Evolutionary conservation across 2,329 filamentous ascomycete genomes (phyloP).

Genomic region (Fusarium concolor): DNA sequence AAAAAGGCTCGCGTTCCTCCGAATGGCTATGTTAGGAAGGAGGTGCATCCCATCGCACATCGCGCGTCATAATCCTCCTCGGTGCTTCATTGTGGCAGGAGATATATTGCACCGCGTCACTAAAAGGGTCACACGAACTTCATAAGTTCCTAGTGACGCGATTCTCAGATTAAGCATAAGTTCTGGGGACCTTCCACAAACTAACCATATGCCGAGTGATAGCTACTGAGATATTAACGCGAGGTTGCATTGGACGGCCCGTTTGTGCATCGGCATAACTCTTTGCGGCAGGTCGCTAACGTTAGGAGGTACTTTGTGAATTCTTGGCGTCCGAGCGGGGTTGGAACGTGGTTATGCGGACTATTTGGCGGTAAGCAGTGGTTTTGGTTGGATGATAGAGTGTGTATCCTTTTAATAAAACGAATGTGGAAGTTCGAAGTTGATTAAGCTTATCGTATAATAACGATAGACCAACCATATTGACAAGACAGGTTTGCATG

Average conservation of each 20-base stretch:
- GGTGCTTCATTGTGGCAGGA: conserved; percentile 26
- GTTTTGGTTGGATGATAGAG: background rate
- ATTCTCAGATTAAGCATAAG: conserved; percentile 18
- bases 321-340: conserved; percentile 33
- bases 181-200: conserved; percentile 30
- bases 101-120: conserved; percentile 2
- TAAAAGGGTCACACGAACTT: background rate
- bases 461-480: background rate
- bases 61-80: conserved; percentile 2
- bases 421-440: background rate
- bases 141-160: conserved; percentile 21
- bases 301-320: conserved; percentile 29
- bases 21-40: conserved; percentile 18
- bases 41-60: background rate
- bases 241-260: conserved; percentile 24
- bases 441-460: background rate
- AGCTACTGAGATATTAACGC: background rate
- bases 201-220: conserved; percentile 23
- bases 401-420: background rate
- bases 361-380: background rate
- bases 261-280: conserved; percentile 35
- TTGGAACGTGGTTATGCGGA: background rate
- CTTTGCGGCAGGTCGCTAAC: conserved; percentile 30
- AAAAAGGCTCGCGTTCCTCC: background rate
- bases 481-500: background rate